Conservation (phyloP, 179 eudicot genomes). For the Sideroxylon spinosum region DNA sequence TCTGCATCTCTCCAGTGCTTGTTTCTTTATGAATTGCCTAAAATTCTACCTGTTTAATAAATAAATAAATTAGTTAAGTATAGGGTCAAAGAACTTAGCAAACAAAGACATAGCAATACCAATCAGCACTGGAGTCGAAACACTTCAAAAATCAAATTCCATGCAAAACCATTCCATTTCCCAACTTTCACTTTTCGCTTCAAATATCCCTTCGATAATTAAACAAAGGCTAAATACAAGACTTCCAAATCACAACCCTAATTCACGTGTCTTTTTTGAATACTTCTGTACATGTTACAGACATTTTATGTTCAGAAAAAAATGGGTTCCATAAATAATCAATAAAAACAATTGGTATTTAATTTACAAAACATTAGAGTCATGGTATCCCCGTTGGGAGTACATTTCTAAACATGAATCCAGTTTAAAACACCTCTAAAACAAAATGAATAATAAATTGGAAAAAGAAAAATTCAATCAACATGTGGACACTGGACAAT, state of each 20-base stretch:
- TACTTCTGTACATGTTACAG: too few species aligned
- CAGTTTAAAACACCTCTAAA: too few species aligned
- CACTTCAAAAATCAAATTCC: not conserved
- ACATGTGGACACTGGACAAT: too few species aligned
- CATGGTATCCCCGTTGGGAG: too few species aligned
- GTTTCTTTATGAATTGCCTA: slow-evolving; percentile 1
- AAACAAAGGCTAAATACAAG: not conserved
- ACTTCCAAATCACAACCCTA: not conserved
- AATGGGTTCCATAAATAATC: too few species aligned
- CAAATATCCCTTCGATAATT: not conserved
- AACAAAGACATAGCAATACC: not conserved
- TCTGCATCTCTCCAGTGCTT: slow-evolving; percentile 53
- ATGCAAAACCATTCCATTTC: not conserved
- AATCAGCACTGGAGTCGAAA: not conserved
- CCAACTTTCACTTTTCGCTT: not conserved
- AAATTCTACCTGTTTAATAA: not conserved
- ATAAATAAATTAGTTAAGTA: not conserved
- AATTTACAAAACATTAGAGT: too few species aligned
- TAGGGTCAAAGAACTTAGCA: not conserved
- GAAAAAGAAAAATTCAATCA: too few species aligned
- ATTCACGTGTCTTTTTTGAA: too few species aligned
- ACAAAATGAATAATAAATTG: too few species aligned
- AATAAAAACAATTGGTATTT: too few species aligned
- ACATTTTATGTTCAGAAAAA: too few species aligned
- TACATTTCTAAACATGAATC: too few species aligned